Evolutionary conservation across 1,284 basidiomycete genomes (phyloP).

Genomic region (Pterulicium gracile): DNA sequence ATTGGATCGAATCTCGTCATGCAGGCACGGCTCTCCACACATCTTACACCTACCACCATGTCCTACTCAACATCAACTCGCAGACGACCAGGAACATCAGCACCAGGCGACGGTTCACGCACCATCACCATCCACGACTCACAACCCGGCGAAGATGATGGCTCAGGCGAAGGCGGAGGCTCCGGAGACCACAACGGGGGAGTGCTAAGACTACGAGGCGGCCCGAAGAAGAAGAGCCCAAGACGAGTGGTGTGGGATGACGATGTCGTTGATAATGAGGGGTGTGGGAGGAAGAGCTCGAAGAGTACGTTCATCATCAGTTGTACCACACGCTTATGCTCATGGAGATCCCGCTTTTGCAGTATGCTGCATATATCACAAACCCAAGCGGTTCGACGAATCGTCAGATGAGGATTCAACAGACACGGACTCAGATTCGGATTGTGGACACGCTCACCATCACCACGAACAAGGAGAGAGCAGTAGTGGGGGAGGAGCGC

Average conservation of each 20-base stretch:
- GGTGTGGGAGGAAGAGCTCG: constrained; percentile 68
- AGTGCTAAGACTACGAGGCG: constrained; percentile 32
- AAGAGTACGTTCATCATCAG: constrained; percentile 55
- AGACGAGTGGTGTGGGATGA: constrained; percentile 63
- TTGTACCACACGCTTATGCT: constrained; percentile 3
- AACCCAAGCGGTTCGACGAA: constrained; percentile 67
- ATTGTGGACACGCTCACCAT: constrained; percentile 21
- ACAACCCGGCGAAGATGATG: constrained; percentile 23
- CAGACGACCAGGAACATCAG: constrained; percentile 24
- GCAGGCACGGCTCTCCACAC: too few relatives aligned
- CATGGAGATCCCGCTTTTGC: constrained; percentile 3
- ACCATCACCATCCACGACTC: constrained; percentile 39
- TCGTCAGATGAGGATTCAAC: constrained; percentile 63
- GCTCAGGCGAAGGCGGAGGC: constrained; percentile 17
- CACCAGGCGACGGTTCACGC: constrained; percentile 44
- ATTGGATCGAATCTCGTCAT: too few relatives aligned
- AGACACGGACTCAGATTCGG: constrained; percentile 35
- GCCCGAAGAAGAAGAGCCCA: constrained; percentile 20
- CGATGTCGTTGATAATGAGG: constrained; percentile 80
- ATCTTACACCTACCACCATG: not conserved
- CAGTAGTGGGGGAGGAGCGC: constrained; percentile 13
- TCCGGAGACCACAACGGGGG: constrained; percentile 11
- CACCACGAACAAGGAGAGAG: constrained; percentile 14
- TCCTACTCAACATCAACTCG: constrained; percentile 14
- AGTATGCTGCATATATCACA: constrained; percentile 90